These are phyloP conservation scores for Lolium rigidum DNA, from an alignment of 176 grass and related monocot genomes.

Conservation along the genomic window DNA sequence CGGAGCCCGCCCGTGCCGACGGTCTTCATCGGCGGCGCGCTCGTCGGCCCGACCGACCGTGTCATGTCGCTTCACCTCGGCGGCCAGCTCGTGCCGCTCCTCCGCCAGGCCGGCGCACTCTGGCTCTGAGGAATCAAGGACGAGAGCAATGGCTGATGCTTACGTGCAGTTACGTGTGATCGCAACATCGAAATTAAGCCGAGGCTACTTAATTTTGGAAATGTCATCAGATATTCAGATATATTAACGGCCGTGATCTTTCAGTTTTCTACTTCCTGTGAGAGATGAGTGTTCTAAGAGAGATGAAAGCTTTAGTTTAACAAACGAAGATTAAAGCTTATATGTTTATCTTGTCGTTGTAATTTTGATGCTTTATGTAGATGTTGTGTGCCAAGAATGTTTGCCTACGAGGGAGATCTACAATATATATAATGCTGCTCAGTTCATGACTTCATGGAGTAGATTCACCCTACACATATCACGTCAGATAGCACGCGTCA, in stretches of 20 bases:
- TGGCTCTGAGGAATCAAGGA: slow-evolving; percentile 53
- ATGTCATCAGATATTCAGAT: not conserved
- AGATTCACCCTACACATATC: not conserved
- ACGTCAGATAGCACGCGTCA: no score
- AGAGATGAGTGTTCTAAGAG: not conserved
- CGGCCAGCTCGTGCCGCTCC: slow-evolving; percentile 68
- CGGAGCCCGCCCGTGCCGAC: slow-evolving; percentile 56
- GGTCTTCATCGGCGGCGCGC: slow-evolving; percentile 70
- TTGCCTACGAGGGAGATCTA: not conserved
- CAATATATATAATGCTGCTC: not conserved
- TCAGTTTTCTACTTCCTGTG: not conserved
- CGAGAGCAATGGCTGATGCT: not conserved
- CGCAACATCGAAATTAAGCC: no score
- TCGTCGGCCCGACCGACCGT: slow-evolving; percentile 64
- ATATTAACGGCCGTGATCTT: slow-evolving; percentile 1
- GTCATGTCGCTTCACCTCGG: slow-evolving; percentile 70
- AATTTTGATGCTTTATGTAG: not conserved
- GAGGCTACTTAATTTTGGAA: not conserved
- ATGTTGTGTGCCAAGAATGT: not conserved
- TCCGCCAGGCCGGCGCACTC: slow-evolving; percentile 66
- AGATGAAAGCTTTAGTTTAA: not conserved
- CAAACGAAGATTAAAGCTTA: not conserved
- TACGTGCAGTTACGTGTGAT: not conserved
- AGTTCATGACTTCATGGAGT: not conserved
- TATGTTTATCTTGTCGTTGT: not conserved